A percentile compares a stretch with the other conserved stretches of the same genome.
Evolutionary conservation across 2,329 filamentous ascomycete species (phyloP).

Genomic region (Pyricularia sp.): DNA sequence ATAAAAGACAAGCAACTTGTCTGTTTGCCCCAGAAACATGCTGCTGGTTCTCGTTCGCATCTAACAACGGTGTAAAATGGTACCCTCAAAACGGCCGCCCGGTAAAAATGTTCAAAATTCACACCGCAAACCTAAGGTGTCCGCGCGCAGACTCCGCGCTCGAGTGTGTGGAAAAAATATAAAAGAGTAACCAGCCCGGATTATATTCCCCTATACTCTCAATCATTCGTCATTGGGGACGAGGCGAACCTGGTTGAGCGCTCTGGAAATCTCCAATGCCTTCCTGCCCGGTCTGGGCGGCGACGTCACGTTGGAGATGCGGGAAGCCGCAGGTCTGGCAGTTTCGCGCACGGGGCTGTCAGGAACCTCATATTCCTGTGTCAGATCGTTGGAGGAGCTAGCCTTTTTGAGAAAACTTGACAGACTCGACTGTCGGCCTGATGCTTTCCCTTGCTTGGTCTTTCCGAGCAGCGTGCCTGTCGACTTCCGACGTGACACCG

Average conservation of each 20-base stretch:
- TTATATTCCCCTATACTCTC: not conserved
- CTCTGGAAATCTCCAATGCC: not conserved
- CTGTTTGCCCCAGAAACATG: not conserved
- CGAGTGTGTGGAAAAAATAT: not conserved
- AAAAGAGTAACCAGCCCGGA: not conserved
- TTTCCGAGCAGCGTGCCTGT: not conserved
- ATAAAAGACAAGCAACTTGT: not conserved
- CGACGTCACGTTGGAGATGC: not conserved
- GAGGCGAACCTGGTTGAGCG: not conserved
- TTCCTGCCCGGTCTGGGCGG: not conserved
- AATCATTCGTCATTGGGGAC: not conserved
- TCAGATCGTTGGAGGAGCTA: not conserved
- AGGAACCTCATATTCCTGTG: not conserved
- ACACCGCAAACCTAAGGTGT: not conserved
- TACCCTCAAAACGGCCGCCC: not conserved
- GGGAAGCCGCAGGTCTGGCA: not conserved
- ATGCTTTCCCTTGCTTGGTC: not conserved
- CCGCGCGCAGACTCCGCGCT: no score
- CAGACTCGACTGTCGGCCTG: not conserved
- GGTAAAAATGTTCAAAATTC: not conserved
- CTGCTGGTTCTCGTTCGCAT: not conserved
- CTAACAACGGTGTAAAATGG: not conserved
- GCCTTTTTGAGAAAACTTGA: not conserved
- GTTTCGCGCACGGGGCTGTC: not conserved
- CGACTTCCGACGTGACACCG: not conserved